phyloP scores from a whole-genome alignment of 2,329 filamentous ascomycete genomes.

The Ophiosphaerella korrae region DNA sequence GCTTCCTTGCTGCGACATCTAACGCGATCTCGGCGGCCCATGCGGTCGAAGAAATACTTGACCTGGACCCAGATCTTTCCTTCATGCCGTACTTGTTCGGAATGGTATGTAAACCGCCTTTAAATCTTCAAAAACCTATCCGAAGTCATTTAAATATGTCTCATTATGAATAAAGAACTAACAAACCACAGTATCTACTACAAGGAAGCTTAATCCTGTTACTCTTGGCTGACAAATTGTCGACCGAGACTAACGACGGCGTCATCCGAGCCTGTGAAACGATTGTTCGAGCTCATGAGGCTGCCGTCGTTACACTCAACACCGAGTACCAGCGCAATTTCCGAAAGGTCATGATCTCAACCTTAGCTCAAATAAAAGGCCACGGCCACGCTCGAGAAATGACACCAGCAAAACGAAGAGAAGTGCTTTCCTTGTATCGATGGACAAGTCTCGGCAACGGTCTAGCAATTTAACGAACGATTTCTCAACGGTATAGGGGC shows the following conservation, averaged over 20 bases:
- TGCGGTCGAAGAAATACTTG: constrained; percentile 82
- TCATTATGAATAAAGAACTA: constrained; percentile 2
- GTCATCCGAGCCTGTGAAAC: constrained; percentile 91
- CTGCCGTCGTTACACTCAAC: constrained; percentile 92
- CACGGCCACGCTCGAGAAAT: constrained; percentile 44
- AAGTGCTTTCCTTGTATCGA: constrained; percentile 59
- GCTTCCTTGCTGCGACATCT: constrained; percentile 82
- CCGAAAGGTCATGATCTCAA: constrained; percentile 57
- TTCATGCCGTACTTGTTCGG: constrained; percentile 98
- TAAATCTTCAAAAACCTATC: too few relatives aligned
- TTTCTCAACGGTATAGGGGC: background rate
- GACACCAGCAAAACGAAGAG: constrained; percentile 50
- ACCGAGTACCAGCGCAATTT: constrained; percentile 80
- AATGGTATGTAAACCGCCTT: constrained; percentile 58
- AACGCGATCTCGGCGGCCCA: constrained; percentile 90
- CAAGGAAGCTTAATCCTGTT: constrained; percentile 88
- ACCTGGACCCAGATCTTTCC: constrained; percentile 86
- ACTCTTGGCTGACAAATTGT: constrained; percentile 86
- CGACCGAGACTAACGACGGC: constrained; percentile 79
- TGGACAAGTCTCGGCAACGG: constrained; percentile 55
- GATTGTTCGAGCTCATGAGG: constrained; percentile 89
- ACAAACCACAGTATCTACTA: constrained; percentile 66
- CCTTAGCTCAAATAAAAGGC: constrained; percentile 45
- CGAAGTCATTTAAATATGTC: background rate
- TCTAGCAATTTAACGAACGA: constrained; percentile 37